Conservation (phyloP, 257 asterid species). For the Thymus quinquecostatus region DNA sequence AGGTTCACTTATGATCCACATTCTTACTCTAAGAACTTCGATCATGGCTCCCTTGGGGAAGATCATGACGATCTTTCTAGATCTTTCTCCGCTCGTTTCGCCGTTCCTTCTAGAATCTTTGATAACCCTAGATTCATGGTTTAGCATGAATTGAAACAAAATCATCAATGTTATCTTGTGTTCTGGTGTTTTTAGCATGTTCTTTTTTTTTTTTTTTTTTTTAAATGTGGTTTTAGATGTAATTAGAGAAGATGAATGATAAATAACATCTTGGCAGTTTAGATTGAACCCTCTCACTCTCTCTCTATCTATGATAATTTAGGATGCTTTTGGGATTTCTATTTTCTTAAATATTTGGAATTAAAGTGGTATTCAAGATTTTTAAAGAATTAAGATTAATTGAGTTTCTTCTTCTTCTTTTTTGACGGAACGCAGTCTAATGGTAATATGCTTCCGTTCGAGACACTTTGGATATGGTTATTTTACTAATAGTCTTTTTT, state of each 20-base stretch:
- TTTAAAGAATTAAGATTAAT: neutral
- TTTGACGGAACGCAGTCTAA: no score
- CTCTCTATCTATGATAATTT: conserved; percentile 13
- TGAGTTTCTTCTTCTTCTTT: neutral
- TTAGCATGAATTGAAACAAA: neutral
- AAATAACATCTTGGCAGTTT: conserved; percentile 13
- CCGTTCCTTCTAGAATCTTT: conserved; percentile 63
- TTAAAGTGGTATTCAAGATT: neutral
- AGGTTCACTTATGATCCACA: conserved; percentile 63
- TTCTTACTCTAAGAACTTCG: conserved; percentile 75
- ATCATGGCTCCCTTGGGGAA: conserved; percentile 49
- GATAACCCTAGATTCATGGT: conserved; percentile 48
- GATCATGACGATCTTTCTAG: conserved; percentile 57
- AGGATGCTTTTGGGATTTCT: conserved; percentile 29
- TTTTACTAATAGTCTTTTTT: no score
- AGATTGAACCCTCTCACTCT: neutral
- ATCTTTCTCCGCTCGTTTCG: conserved; percentile 79
- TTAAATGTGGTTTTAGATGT: neutral
- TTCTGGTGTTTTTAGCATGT: neutral
- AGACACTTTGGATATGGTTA: no score
- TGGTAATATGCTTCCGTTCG: no score
- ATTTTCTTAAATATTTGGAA: conserved; percentile 12
- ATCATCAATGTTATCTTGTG: neutral
- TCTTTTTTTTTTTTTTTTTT: neutral
- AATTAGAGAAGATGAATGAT: conserved; percentile 4